phyloP scores from a whole-genome alignment of 2,329 filamentous ascomycete genomes.

The Aspergillus brunneoviolaceus region DNA sequence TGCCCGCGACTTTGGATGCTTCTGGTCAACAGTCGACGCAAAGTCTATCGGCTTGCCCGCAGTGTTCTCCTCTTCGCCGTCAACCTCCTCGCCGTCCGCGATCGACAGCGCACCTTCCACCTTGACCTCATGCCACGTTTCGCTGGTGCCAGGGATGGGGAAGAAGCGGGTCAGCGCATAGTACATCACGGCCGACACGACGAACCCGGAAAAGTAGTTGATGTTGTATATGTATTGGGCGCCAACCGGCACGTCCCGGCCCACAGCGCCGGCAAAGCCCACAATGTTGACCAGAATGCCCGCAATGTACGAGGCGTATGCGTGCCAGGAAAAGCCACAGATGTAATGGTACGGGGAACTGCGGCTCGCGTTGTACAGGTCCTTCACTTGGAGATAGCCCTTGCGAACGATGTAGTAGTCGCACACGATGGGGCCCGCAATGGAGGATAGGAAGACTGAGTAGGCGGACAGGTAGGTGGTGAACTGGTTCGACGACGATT shows the following conservation, averaged over 20 bases:
- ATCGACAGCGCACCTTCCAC: conserved; percentile 33
- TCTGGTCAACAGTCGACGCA: conserved; percentile 20
- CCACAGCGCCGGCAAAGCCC: conserved; percentile 82
- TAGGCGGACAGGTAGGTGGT: conserved; percentile 90
- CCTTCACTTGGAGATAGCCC: conserved; percentile 75
- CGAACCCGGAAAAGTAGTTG: conserved; percentile 86
- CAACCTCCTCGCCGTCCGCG: conserved; percentile 34
- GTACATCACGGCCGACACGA: conserved; percentile 67
- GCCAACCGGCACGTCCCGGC: conserved; percentile 67
- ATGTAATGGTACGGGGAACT: conserved; percentile 68
- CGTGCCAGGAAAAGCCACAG: conserved; percentile 76
- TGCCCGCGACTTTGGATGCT: conserved; percentile 21
- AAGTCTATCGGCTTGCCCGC: conserved; percentile 11
- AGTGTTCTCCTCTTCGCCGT: conserved; percentile 26
- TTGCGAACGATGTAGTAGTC: conserved; percentile 87
- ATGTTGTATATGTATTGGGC: conserved; percentile 85
- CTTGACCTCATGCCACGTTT: conserved; percentile 73
- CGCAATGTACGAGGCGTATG: conserved; percentile 75
- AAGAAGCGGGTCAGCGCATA: conserved; percentile 67
- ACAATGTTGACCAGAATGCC: conserved; percentile 90
- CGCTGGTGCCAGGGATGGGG: conserved; percentile 72
- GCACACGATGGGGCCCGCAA: conserved; percentile 83
- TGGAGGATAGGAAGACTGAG: conserved; percentile 89
- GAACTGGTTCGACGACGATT: conserved; percentile 75
- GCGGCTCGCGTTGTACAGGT: conserved; percentile 71